phyloP scores from a whole-genome alignment of 2,329 filamentous ascomycete species.

The Zymoseptoria passerinii region DNA sequence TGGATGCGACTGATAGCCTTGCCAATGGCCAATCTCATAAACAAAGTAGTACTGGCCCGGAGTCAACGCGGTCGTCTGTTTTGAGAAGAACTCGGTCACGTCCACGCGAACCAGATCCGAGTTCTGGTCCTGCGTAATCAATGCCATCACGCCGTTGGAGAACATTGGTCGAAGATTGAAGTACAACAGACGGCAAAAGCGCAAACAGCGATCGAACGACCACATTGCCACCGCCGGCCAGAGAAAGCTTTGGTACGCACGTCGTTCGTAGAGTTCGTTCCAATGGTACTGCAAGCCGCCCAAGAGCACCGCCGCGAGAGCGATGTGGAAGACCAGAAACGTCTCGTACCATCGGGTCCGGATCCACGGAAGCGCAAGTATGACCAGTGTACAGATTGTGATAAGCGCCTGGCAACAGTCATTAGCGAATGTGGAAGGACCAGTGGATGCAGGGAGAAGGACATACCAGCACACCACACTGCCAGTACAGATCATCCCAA shows the following conservation, averaged over 20 bases:
- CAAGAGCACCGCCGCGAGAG: conserved; percentile 43
- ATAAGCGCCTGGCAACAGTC: conserved; percentile 22
- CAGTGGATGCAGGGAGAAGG: neutral
- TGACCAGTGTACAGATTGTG: conserved; percentile 39
- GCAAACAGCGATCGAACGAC: conserved; percentile 42
- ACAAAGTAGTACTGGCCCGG: conserved; percentile 45
- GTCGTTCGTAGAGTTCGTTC: conserved; percentile 40
- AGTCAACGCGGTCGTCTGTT: conserved; percentile 23
- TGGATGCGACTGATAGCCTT: conserved; percentile 45
- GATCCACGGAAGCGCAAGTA: conserved; percentile 44
- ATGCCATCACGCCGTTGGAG: conserved; percentile 23
- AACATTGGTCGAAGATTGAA: conserved; percentile 34
- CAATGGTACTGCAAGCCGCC: conserved; percentile 46
- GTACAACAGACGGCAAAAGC: conserved; percentile 37
- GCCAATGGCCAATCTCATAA: conserved; percentile 37
- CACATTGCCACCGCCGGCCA: conserved; percentile 45
- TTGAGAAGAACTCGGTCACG: conserved; percentile 30
- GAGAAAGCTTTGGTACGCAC: conserved; percentile 43
- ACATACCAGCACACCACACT: conserved; percentile 23
- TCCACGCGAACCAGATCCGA: conserved; percentile 42
- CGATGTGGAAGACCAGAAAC: conserved; percentile 45
- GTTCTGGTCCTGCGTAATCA: conserved; percentile 35
- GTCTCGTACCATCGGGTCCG: conserved; percentile 46
- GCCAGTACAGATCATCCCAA: conserved; percentile 42
- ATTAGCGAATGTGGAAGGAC: neutral